Evolutionary conservation across 2,329 filamentous ascomycete species (phyloP), one percentile per base, ranked within the genome.

Genomic region (Cladosporium sp.): DNA sequence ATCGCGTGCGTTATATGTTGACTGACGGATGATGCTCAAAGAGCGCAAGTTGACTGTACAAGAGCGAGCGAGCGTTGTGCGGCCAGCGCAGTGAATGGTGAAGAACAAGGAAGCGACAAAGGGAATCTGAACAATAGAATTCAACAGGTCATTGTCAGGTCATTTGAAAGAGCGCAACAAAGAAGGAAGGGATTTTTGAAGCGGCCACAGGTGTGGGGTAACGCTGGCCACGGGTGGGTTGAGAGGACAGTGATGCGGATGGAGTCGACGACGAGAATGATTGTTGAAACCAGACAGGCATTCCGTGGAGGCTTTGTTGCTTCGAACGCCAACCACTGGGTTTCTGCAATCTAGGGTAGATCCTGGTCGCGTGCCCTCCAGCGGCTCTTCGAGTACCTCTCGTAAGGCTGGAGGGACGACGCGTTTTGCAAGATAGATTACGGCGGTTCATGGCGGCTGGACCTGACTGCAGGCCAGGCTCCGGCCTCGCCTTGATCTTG

Each of bases 71-170:
- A 50, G 28, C 31, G 48, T 50, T 13, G 37, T 46, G 50, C 50
- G 50, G 28, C 50, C 50, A 43, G 50, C 50, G 50, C 43, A 37
- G 37, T 19, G 50, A 46, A 53, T 35, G 46, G 46, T 53, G 22
- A 28, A 28, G 22, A 28, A 28, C 4, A 28, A 50, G 41, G 43
- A 43, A 46, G 8, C 6, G 40, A 46, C 40, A 53, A 46, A 40
- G 43, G 34, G 18, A 41, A 43, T 28, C 13, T 19, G 34, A 8
- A 53, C 43, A 53, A 53, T 53, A 35, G 28, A 19, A 43, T 28
- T 22, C 37, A 53, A 31, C n/a, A 40, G 35, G 31, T 19, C 38
- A 53, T 53, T 53, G 50, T 46, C 11, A 22, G 43, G 37, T 37
- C 10, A 35, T 13, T 31, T 14, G 43, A 22, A 41, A 34, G 28